These are phyloP conservation scores for Blastobotrys attinorum DNA, from an alignment of 805 yeast genomes.

Conservation along the genomic window DNA sequence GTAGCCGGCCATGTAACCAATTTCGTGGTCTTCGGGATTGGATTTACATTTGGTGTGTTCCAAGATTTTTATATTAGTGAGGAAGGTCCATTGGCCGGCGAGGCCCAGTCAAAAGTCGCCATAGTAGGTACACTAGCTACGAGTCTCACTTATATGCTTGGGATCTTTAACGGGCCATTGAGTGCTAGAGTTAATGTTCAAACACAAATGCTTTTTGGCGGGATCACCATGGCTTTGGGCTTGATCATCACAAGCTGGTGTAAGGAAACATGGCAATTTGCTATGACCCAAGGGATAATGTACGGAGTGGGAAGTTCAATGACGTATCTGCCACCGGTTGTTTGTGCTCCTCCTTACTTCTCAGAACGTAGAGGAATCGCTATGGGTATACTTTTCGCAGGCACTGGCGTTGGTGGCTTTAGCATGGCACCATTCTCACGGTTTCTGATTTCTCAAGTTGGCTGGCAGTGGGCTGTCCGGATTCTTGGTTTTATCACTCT, in stretches of 20 bases:
- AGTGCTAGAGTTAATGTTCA: constrained; percentile 2
- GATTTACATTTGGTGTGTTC: constrained; percentile 18
- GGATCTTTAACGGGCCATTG: constrained; percentile 6
- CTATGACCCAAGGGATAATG: constrained; percentile 15
- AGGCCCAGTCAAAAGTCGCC: constrained; percentile 9
- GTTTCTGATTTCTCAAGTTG: constrained; percentile 9
- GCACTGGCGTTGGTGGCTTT: constrained; percentile 22
- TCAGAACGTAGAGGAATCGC: constrained; percentile 19
- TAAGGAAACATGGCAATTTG: constrained; percentile 13
- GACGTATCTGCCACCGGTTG: constrained; percentile 17
- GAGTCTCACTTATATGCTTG: constrained; percentile 12
- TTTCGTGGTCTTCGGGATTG: constrained; percentile 16
- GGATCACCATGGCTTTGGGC: constrained; percentile 10
- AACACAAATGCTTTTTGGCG: constrained; percentile 10
- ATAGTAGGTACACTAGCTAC: constrained; percentile 18
- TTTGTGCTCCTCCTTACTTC: constrained; percentile 19
- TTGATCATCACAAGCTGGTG: constrained; percentile 11
- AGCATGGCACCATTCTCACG: constrained; percentile 15
- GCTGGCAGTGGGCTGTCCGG: constrained; percentile 17
- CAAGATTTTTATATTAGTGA: constrained; percentile 14
- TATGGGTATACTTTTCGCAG: constrained; percentile 19
- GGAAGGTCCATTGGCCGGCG: constrained; percentile 13
- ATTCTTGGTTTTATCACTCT: constrained; percentile 12
- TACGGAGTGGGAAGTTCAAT: constrained; percentile 15
- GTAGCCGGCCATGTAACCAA: constrained; percentile 15